Evolutionary conservation across 2,329 filamentous ascomycete genomes (phyloP).

Genomic region (Cladorrhinum sp.): DNA sequence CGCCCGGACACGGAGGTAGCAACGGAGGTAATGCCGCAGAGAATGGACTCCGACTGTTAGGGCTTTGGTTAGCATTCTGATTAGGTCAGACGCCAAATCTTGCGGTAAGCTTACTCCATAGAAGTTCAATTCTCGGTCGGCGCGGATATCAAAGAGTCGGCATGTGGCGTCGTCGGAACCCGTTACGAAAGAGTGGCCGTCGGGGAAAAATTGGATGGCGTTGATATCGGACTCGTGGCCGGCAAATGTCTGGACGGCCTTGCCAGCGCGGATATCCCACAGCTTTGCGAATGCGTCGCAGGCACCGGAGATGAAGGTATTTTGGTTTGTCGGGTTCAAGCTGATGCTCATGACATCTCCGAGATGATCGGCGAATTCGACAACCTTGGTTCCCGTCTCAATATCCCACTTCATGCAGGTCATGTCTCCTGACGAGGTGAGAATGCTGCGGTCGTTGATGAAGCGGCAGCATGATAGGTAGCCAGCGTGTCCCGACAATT

Average conservation of each 20-base stretch:
- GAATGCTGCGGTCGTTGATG: conserved; percentile 95
- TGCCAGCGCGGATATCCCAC: conserved; percentile 97
- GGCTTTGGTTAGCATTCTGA: neutral
- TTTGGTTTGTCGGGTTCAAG: conserved; percentile 98
- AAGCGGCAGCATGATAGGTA: conserved; percentile 98
- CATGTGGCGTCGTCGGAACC: conserved; percentile 97
- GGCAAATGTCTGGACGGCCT: conserved; percentile 97
- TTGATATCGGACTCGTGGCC: conserved; percentile 99
- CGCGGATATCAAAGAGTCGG: conserved; percentile 94
- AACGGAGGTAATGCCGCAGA: conserved; percentile 97
- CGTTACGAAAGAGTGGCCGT: conserved; percentile 96
- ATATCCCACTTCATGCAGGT: conserved; percentile 99
- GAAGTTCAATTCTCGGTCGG: conserved; percentile 74
- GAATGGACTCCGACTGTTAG: conserved; percentile 84
- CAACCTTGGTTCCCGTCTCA: conserved; percentile 93
- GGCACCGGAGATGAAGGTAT: conserved; percentile 98
- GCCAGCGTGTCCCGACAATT: conserved; percentile 93
- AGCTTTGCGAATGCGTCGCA: conserved; percentile 98
- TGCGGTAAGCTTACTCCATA: conserved; percentile 55
- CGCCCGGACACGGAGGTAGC: conserved; percentile 96
- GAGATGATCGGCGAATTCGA: conserved; percentile 96
- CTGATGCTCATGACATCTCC: conserved; percentile 99
- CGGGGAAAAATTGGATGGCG: conserved; percentile 98
- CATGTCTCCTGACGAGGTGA: conserved; percentile 98
- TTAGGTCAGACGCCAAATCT: neutral